These are phyloP conservation scores for Zygosaccharomyces sapae DNA, from an alignment of 1,139 yeast genomes.

Conservation along the genomic window DNA sequence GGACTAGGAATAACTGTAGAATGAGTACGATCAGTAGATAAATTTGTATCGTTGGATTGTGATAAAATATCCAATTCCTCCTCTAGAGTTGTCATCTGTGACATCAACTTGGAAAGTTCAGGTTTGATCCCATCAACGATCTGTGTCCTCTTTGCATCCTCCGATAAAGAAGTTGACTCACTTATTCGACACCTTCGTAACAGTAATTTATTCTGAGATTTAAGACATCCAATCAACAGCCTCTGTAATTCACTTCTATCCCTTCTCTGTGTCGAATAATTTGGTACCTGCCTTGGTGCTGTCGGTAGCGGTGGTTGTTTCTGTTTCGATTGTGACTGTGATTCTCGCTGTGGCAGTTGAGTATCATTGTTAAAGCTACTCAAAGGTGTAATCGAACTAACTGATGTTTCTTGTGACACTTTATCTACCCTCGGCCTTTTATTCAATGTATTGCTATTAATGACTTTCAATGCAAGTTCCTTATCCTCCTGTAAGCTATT, in stretches of 20 bases:
- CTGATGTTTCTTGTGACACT: neutral
- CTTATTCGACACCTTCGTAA: constrained; percentile 28
- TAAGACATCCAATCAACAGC: constrained; percentile 20
- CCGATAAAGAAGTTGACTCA: constrained; percentile 36
- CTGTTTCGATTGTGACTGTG: neutral
- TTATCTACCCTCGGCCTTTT: constrained; percentile 8
- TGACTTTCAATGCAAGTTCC: constrained; percentile 17
- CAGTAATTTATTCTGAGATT: constrained; percentile 21
- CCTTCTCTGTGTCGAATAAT: neutral
- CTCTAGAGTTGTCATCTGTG: constrained; percentile 12
- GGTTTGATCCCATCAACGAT: constrained; percentile 27
- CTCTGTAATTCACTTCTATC: constrained; percentile 15
- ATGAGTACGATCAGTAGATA: constrained; percentile 5
- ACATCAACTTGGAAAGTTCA: constrained; percentile 13
- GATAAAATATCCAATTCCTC: constrained; percentile 4
- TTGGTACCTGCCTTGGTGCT: neutral
- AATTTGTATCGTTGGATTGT: neutral
- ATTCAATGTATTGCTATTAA: constrained; percentile 18
- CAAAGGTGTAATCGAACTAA: neutral
- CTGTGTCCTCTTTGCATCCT: constrained; percentile 27
- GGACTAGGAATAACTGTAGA: constrained; percentile 14
- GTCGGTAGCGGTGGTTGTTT: neutral
- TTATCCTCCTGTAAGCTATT: constrained; percentile 20
- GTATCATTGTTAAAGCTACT: neutral
- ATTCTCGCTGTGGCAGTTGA: neutral